Base-by-base conservation (phyloP, 2,329 filamentous ascomycete species). In the Talaromyces verruculosus region DNA sequence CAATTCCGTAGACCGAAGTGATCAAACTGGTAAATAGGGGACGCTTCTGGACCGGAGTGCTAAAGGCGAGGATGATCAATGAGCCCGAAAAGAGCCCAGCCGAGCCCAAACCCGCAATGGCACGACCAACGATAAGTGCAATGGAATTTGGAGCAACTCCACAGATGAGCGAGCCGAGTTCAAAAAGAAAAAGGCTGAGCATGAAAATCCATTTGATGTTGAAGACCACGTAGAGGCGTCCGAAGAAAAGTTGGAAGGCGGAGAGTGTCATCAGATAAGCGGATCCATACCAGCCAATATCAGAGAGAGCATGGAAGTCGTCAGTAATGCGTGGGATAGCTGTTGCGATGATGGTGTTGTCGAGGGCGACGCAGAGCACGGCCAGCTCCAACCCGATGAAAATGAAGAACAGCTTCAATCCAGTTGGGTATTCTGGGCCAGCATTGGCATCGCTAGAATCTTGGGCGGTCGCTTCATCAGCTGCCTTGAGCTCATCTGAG, bases 1-100 rank as follows among this genome's bases (percentile, higher is more conserved):
- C 75, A 68, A 82, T 76, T 1, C 78, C 81, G 65, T 78, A 82
- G 69, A 78, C 78, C 0, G 73, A 74, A 5, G 80, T 79, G 7
- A 81, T 67, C 6, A 81, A 33, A 3, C 79, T 78, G 0, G 72
- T 78, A 65, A 76, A 80, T 3, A 77, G 71, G 0, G 82, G 79
- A 5, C 80, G 72, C 49, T 76, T 75, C 1, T 72, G 68, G 8
- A 81, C 72, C 1, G 77, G 78, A 19, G 81, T 74, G 41, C 77
- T 72, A 65, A 80, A 75, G 30, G 77, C 70, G 61, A 80, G 72
- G 41, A 82, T 77, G 43, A 79, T 71, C 65, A 78, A 72, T 2
- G 75, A 75, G 2, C 81, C 81, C 0, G 74, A 76, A 61, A 79
- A 76, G 5, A 80, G 69, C 5, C 78, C 78, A 1, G 77, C 74